phyloP scores from a whole-genome alignment of 2,329 filamentous ascomycete genomes.

The Fusarium floridanum region DNA sequence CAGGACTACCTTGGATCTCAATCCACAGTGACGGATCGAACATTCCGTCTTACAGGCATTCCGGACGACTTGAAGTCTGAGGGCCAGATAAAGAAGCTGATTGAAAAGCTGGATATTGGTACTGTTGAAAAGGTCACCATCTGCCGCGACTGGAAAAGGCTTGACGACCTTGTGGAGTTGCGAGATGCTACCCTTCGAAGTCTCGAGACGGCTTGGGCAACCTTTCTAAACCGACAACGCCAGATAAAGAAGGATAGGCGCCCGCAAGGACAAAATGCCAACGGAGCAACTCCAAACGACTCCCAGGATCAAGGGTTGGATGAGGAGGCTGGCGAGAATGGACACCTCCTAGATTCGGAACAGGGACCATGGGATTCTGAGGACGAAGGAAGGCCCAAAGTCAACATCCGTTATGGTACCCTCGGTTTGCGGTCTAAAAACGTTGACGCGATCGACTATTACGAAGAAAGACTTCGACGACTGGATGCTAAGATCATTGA shows the following conservation, averaged over 20 bases:
- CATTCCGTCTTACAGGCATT: slow-evolving; percentile 91
- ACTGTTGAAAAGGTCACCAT: slow-evolving; percentile 89
- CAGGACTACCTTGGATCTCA: slow-evolving; percentile 95
- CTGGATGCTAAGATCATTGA: slow-evolving; percentile 80
- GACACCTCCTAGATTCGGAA: slow-evolving; percentile 68
- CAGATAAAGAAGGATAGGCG: slow-evolving; percentile 24
- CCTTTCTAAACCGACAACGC: slow-evolving; percentile 60
- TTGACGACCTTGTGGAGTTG: slow-evolving; percentile 80
- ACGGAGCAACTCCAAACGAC: slow-evolving; percentile 33
- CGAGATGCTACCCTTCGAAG: slow-evolving; percentile 75
- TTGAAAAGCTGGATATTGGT: slow-evolving; percentile 90
- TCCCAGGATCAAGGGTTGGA: slow-evolving; percentile 53
- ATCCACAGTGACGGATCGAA: slow-evolving; percentile 95
- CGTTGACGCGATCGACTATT: slow-evolving; percentile 94
- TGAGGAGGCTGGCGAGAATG: slow-evolving; percentile 66
- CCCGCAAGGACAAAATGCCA: not conserved
- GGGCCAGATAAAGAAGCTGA: slow-evolving; percentile 83
- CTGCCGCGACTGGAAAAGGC: slow-evolving; percentile 86
- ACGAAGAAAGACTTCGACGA: slow-evolving; percentile 84
- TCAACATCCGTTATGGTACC: slow-evolving; percentile 83
- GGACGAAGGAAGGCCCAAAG: slow-evolving; percentile 71
- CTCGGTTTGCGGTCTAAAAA: slow-evolving; percentile 78
- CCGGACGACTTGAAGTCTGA: slow-evolving; percentile 84
- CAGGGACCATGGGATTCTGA: slow-evolving; percentile 45
- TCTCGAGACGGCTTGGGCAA: slow-evolving; percentile 87